phyloP scores from a whole-genome alignment of 2,329 filamentous ascomycete species.

The Tolypocladium nubicola region DNA sequence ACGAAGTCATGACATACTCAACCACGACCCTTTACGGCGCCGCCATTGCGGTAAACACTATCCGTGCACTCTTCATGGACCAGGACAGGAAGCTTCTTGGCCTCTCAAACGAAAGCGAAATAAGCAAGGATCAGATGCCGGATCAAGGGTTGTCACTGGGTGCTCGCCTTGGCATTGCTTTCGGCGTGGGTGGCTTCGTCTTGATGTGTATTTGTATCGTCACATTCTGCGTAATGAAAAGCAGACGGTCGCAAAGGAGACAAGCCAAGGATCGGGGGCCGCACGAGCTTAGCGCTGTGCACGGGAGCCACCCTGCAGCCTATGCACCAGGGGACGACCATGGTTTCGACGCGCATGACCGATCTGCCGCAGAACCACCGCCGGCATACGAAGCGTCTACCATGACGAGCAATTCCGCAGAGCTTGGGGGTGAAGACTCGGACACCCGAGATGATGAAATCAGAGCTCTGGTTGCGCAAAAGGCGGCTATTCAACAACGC shows the following conservation, averaged over 20 bases:
- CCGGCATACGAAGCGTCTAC: constrained; percentile 19
- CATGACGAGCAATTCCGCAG: constrained; percentile 11
- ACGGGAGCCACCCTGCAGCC: neutral
- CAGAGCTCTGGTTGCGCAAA: constrained; percentile 19
- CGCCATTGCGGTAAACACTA: constrained; percentile 25
- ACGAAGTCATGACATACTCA: constrained; percentile 21
- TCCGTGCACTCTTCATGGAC: constrained; percentile 26
- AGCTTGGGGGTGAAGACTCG: constrained; percentile 11
- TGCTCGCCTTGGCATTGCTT: constrained; percentile 23
- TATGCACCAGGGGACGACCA: neutral
- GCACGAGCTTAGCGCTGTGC: constrained; percentile 1
- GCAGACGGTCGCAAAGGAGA: constrained; percentile 9
- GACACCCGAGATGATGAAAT: constrained; percentile 18
- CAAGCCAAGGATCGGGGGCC: constrained; percentile 4
- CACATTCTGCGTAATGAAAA: constrained; percentile 15
- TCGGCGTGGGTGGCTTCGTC: constrained; percentile 18
- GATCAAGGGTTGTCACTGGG: constrained; percentile 14
- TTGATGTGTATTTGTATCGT: constrained; percentile 16
- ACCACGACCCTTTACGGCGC: constrained; percentile 26
- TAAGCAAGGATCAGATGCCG: constrained; percentile 8
- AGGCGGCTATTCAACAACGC: constrained; percentile 22
- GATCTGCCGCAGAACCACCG: constrained; percentile 13
- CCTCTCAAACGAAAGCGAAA: constrained; percentile 21
- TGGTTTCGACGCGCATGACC: constrained; percentile 1
- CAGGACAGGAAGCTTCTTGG: constrained; percentile 22